A percentile compares a stretch with the other conserved stretches of the same genome.
Conservation (phyloP, 139 green algal genomes). For the Asterochloris sp. region DNA sequence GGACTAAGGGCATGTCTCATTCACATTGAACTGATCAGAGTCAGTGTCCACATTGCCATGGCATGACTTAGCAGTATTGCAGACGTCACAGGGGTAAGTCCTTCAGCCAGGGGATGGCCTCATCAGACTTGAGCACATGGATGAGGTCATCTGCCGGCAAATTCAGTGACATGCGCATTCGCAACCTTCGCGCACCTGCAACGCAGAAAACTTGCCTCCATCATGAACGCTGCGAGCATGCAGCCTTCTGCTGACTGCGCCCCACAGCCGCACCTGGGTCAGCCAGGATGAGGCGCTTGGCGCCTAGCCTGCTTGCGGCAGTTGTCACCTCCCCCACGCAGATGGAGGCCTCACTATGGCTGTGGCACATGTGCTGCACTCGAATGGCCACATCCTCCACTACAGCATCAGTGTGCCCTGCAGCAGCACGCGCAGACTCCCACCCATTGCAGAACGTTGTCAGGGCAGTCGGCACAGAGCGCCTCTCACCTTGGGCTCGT, state of each 20-base stretch:
- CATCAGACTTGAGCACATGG: conserved; percentile 26
- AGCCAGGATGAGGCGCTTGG: conserved; percentile 43
- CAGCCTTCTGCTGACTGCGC: too few relatives aligned
- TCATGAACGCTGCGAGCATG: too few relatives aligned
- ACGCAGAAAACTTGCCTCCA: too few relatives aligned
- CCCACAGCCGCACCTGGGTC: conserved; percentile 13
- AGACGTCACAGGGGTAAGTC: conserved; percentile 12
- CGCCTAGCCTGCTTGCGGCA: conserved; percentile 26
- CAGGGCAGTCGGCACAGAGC: not conserved
- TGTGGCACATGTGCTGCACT: conserved; percentile 35
- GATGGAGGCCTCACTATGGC: conserved; percentile 17
- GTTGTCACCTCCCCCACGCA: conserved; percentile 20
- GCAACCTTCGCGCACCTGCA: conserved; percentile 9
- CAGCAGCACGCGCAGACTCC: not conserved
- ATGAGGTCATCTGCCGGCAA: conserved; percentile 37
- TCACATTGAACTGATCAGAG: not conserved
- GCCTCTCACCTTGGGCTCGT: conserved; percentile 39
- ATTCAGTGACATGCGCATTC: conserved; percentile 44
- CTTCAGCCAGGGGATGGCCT: conserved; percentile 28
- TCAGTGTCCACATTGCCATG: not conserved
- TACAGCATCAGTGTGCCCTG: conserved; percentile 20
- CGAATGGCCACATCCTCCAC: conserved; percentile 23
- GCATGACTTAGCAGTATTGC: not conserved
- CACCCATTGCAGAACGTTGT: not conserved
- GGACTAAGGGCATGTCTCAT: too few relatives aligned